phyloP scores from a whole-genome alignment of 352 stramenopile species.

The Detonula confervacea region DNA sequence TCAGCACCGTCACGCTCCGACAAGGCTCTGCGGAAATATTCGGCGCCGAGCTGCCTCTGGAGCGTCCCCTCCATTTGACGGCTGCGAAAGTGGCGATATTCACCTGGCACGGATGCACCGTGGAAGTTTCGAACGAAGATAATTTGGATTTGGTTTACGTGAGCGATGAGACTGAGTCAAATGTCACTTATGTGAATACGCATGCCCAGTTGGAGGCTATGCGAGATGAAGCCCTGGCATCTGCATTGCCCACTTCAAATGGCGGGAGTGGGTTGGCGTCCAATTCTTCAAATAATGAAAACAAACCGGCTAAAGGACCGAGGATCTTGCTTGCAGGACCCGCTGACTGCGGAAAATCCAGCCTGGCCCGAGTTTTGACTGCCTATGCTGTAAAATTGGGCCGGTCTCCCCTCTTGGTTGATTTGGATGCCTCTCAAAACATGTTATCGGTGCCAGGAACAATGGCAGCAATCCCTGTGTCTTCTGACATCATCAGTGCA shows the following conservation, averaged over 20 bases:
- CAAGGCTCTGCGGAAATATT: constrained; percentile 78
- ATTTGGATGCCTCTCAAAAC: constrained; percentile 82
- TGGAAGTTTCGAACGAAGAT: constrained; percentile 68
- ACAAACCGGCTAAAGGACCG: constrained; percentile 51
- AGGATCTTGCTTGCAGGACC: constrained; percentile 77
- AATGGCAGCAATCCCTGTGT: constrained; percentile 64
- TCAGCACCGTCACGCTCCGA: constrained; percentile 53
- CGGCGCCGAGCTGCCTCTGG: constrained; percentile 73
- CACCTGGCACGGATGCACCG: constrained; percentile 83
- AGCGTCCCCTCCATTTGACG: constrained; percentile 59
- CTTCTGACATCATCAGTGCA: constrained; percentile 50
- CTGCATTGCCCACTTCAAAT: no score
- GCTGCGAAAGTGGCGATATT: constrained; percentile 77
- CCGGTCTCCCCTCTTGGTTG: constrained; percentile 73
- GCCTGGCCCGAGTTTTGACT: constrained; percentile 62
- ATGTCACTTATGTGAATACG: constrained; percentile 84
- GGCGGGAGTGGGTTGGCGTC: no score
- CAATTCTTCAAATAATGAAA: background rate
- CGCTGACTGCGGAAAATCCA: constrained; percentile 80
- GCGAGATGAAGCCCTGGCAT: constrained; percentile 66
- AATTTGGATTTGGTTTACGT: constrained; percentile 75
- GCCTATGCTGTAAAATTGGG: constrained; percentile 82
- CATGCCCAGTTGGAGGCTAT: constrained; percentile 84
- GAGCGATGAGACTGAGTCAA: constrained; percentile 75
- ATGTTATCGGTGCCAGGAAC: constrained; percentile 78